Evolutionary conservation across 2,329 filamentous ascomycete species (phyloP).

Genomic region (Arthrobotrys iridis): DNA sequence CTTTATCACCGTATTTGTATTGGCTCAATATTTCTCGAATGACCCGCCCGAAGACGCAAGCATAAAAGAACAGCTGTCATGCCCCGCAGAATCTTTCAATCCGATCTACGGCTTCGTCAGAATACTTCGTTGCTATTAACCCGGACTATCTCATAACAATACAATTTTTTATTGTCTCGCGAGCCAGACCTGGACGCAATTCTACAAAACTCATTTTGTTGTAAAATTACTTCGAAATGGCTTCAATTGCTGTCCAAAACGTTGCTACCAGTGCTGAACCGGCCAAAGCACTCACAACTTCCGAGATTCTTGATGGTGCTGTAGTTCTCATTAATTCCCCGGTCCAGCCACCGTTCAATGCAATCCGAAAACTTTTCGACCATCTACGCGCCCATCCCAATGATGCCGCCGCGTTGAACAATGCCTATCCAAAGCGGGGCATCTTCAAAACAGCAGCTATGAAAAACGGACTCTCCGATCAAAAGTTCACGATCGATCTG

Average conservation of each 20-base stretch:
- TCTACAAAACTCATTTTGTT: too few relatives aligned
- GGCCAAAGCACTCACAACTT: not conserved
- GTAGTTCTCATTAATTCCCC: not conserved
- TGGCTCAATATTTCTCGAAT: too few relatives aligned
- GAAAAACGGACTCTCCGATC: not conserved
- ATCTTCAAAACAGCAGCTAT: constrained; percentile 17
- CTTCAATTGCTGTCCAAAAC: not conserved
- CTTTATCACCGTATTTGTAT: too few relatives aligned
- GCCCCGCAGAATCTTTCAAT: not conserved
- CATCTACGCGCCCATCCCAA: not conserved
- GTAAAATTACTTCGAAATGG: not conserved
- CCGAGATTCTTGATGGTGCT: not conserved
- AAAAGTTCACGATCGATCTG: constrained; percentile 20
- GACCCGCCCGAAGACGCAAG: not conserved
- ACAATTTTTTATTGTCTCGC: too few relatives aligned
- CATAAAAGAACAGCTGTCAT: not conserved
- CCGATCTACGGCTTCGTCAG: not conserved
- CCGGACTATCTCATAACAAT: not conserved
- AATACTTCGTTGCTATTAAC: not conserved
- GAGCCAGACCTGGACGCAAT: too few relatives aligned
- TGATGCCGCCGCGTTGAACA: constrained; percentile 4
- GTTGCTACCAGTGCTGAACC: not conserved
- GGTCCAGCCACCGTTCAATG: not conserved
- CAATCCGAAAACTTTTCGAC: constrained; percentile 8
- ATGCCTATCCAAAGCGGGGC: constrained; percentile 8